These are phyloP conservation scores for Pelargonium citronellum DNA, from an alignment of 441 rosid species.

Conservation along the genomic window DNA sequence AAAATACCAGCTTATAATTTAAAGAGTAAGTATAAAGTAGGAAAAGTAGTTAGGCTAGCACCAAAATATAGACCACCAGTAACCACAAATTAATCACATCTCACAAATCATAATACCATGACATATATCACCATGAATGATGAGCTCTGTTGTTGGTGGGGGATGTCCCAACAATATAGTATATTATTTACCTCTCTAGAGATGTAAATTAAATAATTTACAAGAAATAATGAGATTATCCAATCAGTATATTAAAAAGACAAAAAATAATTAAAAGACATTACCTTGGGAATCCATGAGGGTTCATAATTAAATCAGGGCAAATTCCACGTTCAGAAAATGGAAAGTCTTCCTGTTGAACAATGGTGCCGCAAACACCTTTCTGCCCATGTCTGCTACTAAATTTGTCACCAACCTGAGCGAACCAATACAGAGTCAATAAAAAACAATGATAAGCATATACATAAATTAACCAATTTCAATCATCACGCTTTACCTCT, in stretches of 20 bases:
- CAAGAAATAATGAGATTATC: not conserved
- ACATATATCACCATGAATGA: no score
- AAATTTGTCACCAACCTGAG: slow-evolving; percentile 90
- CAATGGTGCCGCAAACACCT: slow-evolving; percentile 91
- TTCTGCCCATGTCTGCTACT: slow-evolving; percentile 99
- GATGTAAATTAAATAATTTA: not conserved
- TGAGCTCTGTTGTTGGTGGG: no score
- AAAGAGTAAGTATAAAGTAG: no score
- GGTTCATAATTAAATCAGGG: slow-evolving; percentile 96
- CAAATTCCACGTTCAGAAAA: slow-evolving; percentile 96
- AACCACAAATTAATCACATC: no score
- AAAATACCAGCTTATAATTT: no score
- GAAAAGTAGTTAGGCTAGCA: no score
- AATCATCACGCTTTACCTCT: slow-evolving; percentile 47
- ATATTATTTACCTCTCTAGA: not conserved
- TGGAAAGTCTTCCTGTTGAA: slow-evolving; percentile 95
- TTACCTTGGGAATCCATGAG: slow-evolving; percentile 98
- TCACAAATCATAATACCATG: no score
- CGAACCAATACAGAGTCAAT: slow-evolving; percentile 12
- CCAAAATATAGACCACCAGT: no score
- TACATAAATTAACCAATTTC: slow-evolving; percentile 9
- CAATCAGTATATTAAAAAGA: not conserved
- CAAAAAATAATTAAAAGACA: slow-evolving; percentile 7
- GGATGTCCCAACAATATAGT: not conserved
- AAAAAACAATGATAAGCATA: slow-evolving; percentile 14